Conservation (phyloP, 2,329 filamentous ascomycete species). For the Ophiosphaerella narmari region DNA sequence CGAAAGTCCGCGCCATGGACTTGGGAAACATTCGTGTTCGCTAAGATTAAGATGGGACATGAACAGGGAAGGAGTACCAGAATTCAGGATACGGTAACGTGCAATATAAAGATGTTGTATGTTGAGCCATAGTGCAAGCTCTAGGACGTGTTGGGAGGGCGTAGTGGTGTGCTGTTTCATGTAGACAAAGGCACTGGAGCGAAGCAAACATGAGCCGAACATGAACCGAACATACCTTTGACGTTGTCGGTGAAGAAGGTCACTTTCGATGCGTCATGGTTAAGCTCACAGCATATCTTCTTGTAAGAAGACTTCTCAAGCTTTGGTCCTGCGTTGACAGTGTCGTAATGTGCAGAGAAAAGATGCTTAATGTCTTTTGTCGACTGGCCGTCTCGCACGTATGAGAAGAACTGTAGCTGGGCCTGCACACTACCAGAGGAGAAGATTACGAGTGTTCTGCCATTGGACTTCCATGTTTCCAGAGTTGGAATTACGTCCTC, state of each 20-base stretch:
- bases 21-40: not conserved
- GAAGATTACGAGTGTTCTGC: slow-evolving; percentile 71
- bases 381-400: slow-evolving; percentile 49
- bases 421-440: slow-evolving; percentile 80
- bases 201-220: not conserved
- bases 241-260: slow-evolving; percentile 84
- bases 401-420: slow-evolving; percentile 77
- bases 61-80: slow-evolving; percentile 2
- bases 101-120: not conserved
- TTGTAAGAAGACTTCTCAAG: slow-evolving; percentile 68
- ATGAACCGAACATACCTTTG: slow-evolving; percentile 49
- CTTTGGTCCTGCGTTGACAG: slow-evolving; percentile 78
- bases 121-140: slow-evolving; percentile 18
- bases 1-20: slow-evolving; percentile 1
- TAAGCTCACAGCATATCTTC: slow-evolving; percentile 61
- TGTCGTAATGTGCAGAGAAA: slow-evolving; percentile 65
- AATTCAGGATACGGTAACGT: not conserved
- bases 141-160: slow-evolving; percentile 6
- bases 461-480: slow-evolving; percentile 60
- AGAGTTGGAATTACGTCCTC: slow-evolving; percentile 71
- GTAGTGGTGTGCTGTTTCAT: slow-evolving; percentile 13
- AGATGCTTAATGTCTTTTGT: slow-evolving; percentile 50
- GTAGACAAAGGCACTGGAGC: not conserved
- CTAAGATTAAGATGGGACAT: slow-evolving; percentile 1
- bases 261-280: slow-evolving; percentile 58